These are phyloP conservation scores for Prunus davidiana DNA, from an alignment of 306 rosid species.

Conservation along the genomic window DNA sequence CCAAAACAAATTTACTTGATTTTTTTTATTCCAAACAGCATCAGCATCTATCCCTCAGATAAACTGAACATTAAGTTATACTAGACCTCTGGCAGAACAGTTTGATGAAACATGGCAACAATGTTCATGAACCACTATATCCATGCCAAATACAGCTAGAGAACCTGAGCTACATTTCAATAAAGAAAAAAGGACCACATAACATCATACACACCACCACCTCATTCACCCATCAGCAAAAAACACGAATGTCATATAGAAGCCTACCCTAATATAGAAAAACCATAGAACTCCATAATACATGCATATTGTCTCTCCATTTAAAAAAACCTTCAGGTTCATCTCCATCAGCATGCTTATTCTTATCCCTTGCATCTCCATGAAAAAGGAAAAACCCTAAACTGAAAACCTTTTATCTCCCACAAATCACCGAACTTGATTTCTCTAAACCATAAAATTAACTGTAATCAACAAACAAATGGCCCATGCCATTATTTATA, in stretches of 20 bases:
- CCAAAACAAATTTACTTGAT: neutral
- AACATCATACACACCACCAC: neutral
- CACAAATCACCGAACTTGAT: slow-evolving; percentile 33
- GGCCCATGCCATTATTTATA: slow-evolving; percentile 9
- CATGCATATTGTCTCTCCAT: slow-evolving; percentile 23
- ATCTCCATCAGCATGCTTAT: slow-evolving; percentile 31
- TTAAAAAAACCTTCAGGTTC: slow-evolving; percentile 18
- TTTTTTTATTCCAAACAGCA: slow-evolving; percentile 1
- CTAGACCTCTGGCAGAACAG: neutral
- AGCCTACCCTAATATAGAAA: slow-evolving; percentile 14
- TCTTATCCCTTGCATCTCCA: slow-evolving; percentile 35
- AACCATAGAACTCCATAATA: slow-evolving; percentile 32
- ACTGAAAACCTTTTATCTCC: slow-evolving; percentile 33
- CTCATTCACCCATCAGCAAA: neutral
- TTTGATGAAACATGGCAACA: slow-evolving; percentile 24
- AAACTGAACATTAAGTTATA: neutral
- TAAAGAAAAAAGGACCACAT: neutral
- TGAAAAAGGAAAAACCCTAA: slow-evolving; percentile 32
- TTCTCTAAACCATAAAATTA: slow-evolving; percentile 23
- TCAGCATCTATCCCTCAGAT: slow-evolving; percentile 1
- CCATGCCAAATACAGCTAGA: neutral
- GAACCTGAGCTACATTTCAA: neutral
- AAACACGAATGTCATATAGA: neutral
- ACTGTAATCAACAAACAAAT: slow-evolving; percentile 21
- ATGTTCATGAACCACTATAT: neutral